Conservation (phyloP, 192 early-diverging fungal genomes). For the Podila verticillata region DNA sequence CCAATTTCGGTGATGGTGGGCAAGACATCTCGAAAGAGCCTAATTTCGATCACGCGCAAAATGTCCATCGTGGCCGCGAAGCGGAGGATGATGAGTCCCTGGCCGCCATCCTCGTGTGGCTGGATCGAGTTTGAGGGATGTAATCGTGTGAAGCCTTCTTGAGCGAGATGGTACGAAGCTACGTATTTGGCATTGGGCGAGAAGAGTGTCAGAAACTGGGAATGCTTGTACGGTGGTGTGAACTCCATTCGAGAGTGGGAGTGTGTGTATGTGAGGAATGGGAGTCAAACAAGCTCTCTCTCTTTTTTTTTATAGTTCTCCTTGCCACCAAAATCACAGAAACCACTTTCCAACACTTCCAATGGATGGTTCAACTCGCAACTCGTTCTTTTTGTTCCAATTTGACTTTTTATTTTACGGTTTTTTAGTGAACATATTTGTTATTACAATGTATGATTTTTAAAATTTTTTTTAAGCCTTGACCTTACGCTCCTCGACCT, state of each 20-base stretch:
- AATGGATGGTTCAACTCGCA: too few species aligned
- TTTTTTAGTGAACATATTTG: neutral
- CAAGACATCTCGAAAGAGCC: slow-evolving; percentile 48
- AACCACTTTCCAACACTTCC: too few species aligned
- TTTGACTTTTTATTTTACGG: neutral
- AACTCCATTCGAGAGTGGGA: slow-evolving; percentile 65
- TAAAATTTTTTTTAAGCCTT: slow-evolving; percentile 22
- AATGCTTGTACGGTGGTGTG: slow-evolving; percentile 75
- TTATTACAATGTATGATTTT: neutral
- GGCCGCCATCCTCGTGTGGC: slow-evolving; percentile 51
- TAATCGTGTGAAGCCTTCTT: slow-evolving; percentile 41
- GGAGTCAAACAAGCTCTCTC: too few species aligned
- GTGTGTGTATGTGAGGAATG: neutral
- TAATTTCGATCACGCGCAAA: slow-evolving; percentile 67
- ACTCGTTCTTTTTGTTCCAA: too few species aligned
- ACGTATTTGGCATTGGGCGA: slow-evolving; percentile 73
- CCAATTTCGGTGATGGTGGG: slow-evolving; percentile 53
- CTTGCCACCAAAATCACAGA: too few species aligned
- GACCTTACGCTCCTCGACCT: slow-evolving; percentile 51
- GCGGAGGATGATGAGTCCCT: slow-evolving; percentile 75
- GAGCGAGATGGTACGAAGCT: slow-evolving; percentile 63
- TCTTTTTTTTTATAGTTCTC: too few species aligned
- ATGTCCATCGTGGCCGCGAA: slow-evolving; percentile 71
- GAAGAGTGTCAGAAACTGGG: slow-evolving; percentile 61
- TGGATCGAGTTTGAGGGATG: slow-evolving; percentile 46